These are phyloP conservation scores for Penicilliopsis zonata DNA, from an alignment of 495 filamentous ascomycete species.

Conservation along the genomic window DNA sequence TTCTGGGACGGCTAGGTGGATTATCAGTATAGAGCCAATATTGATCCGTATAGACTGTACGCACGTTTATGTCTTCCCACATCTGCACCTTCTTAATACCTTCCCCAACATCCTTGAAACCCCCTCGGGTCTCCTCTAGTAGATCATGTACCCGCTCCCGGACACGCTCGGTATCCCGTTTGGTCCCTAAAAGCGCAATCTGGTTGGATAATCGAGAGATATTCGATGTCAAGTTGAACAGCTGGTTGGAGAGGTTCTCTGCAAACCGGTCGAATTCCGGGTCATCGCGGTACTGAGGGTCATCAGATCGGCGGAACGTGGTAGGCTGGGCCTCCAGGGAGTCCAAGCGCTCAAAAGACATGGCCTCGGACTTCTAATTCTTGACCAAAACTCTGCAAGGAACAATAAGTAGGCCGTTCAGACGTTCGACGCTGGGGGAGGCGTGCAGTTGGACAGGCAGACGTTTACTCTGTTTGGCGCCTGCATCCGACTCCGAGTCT, in stretches of 20 bases:
- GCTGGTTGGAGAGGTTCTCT: conserved; percentile 66
- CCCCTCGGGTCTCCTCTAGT: conserved; percentile 68
- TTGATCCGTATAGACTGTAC: conserved; percentile 15
- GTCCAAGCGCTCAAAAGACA: conserved; percentile 86
- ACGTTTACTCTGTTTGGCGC: too few species aligned
- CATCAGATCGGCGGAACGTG: conserved; percentile 52
- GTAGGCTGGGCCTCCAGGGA: conserved; percentile 75
- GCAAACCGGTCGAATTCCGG: conserved; percentile 82
- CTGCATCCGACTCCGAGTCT: too few species aligned
- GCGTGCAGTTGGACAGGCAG: too few species aligned
- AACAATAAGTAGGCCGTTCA: too few species aligned
- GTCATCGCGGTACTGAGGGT: conserved; percentile 69
- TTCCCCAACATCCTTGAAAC: conserved; percentile 91
- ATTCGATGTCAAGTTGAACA: conserved; percentile 80
- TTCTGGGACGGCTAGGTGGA: conserved; percentile 64
- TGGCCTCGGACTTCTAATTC: too few species aligned
- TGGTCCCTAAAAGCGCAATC: conserved; percentile 74
- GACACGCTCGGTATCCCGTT: conserved; percentile 79
- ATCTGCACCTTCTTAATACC: conserved; percentile 81
- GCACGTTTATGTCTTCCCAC: conserved; percentile 87
- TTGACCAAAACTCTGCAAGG: too few species aligned
- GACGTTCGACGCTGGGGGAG: too few species aligned
- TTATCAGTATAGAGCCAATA: conserved; percentile 3
- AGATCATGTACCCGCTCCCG: conserved; percentile 80
- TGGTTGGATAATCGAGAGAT: conserved; percentile 71